Conservation (phyloP, 805 yeast genomes). For the Phaffomyces antillensis region DNA sequence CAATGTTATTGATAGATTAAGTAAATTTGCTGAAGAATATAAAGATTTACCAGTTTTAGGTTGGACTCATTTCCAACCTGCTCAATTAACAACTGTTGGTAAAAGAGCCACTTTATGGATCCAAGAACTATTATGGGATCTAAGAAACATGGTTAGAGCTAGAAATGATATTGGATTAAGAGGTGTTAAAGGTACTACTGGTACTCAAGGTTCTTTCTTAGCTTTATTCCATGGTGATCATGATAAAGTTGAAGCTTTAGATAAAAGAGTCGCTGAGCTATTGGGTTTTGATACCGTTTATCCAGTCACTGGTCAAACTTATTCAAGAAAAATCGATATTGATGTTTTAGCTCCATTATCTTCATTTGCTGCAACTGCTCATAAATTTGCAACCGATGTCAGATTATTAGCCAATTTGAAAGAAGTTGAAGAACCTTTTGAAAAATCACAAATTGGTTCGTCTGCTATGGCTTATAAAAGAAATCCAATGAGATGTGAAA, state of each 20-base stretch:
- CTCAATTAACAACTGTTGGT: slow-evolving; percentile 97
- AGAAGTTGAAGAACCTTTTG: slow-evolving; percentile 98
- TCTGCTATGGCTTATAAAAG: slow-evolving; percentile 99
- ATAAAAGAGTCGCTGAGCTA: slow-evolving; percentile 85
- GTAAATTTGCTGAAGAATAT: slow-evolving; percentile 82
- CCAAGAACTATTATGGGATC: slow-evolving; percentile 96
- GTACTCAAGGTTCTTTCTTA: slow-evolving; percentile 96
- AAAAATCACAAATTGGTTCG: slow-evolving; percentile 96
- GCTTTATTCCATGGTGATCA: slow-evolving; percentile 95
- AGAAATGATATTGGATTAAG: slow-evolving; percentile 93
- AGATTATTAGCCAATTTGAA: slow-evolving; percentile 93
- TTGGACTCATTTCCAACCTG: slow-evolving; percentile 99
- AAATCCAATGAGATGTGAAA: slow-evolving; percentile 98
- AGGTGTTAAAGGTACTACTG: slow-evolving; percentile 99
- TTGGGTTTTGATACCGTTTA: slow-evolving; percentile 92
- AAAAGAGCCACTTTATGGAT: slow-evolving; percentile 97
- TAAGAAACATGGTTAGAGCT: slow-evolving; percentile 92
- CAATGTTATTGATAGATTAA: slow-evolving; percentile 86
- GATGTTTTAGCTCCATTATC: slow-evolving; percentile 90
- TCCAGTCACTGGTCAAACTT: slow-evolving; percentile 99
- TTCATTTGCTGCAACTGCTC: slow-evolving; percentile 92
- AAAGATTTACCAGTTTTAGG: slow-evolving; percentile 96
- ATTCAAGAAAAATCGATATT: slow-evolving; percentile 95
- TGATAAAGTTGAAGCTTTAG: slow-evolving; percentile 90
- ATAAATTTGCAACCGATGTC: slow-evolving; percentile 96